Base-by-base conservation (phyloP, 208 protist species). In the Jaenimonas drosophilae region DNA sequence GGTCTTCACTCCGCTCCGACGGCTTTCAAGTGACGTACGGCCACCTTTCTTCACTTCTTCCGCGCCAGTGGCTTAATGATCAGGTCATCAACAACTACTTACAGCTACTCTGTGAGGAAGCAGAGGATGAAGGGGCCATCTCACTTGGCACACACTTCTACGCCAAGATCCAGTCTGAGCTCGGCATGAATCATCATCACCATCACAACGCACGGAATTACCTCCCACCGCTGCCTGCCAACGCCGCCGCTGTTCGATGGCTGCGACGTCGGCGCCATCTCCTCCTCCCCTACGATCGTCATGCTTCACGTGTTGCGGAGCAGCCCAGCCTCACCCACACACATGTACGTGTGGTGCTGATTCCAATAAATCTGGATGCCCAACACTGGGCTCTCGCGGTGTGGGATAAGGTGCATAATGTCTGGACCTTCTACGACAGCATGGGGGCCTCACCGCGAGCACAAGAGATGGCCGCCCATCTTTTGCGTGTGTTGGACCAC, bases 11-110 rank as follows among this genome's bases (percentile, higher is more conserved):
- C 11, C 40, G 53, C 25, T 69, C 43, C 5, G 59, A 27, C 0
- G 72, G 76, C 7, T 57, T 70, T 33, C 45, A 39, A 14, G 38
- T 91, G 38, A 82, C 67, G 3, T 85, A 76, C 45, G 44, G 49
- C 41, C 70, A 87, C 45, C 61, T 91, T 5, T 45, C 67, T 9
- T 73, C 81, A 7, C 49, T 91, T 27, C 41, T 46, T 1, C 64
- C 76, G 6, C 41, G 57, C 0, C 32, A 30, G 48, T 91, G 81
- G 81, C 50, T 91, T 4, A 91, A 80, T 39, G 81, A 91, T 41
- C 76, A 91, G 43, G 67, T 87, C 25, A 85, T 91, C 49, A 91
- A 91, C 60, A 76, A 70, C 33, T 87, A 91, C 51, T 49, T 86
- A 14, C 53, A 73, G 43, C 57, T 91, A 39, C 65, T 91, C 17